These are phyloP conservation scores for Paramecium tetraurelia DNA, from an alignment of 73 alveolate genomes.

Conservation along the genomic window DNA sequence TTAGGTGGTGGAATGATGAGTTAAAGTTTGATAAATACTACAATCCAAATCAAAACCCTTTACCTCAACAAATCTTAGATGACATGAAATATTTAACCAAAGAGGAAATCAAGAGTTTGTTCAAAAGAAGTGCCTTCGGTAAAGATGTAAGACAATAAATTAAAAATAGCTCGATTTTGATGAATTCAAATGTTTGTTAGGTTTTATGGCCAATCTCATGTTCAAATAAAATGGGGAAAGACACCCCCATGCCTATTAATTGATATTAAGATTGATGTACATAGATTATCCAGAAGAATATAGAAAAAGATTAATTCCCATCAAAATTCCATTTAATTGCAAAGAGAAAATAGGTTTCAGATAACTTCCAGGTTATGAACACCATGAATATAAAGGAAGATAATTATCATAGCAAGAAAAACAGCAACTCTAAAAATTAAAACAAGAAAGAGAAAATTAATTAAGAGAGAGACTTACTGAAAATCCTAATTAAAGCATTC, in stretches of 20 bases:
- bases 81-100: neutral
- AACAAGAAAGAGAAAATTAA: neutral
- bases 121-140: constrained; percentile 33
- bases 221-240: constrained; percentile 31
- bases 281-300: constrained; percentile 46
- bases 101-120: neutral
- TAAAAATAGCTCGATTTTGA: constrained; percentile 14
- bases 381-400: constrained; percentile 24
- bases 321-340: constrained; percentile 45
- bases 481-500: neutral
- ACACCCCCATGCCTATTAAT: constrained; percentile 46
- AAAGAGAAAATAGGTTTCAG: constrained; percentile 36
- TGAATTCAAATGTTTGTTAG: constrained; percentile 43
- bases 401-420: neutral
- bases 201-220: constrained; percentile 46
- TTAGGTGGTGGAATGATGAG: constrained; percentile 52
- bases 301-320: constrained; percentile 14
- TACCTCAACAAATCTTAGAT: neutral
- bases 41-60: neutral
- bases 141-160: neutral
- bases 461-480: constrained; percentile 17
- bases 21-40: constrained; percentile 32
- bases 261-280: neutral
- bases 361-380: neutral
- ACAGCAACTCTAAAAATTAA: neutral